phyloP scores from a whole-genome alignment of 2,329 filamentous ascomycete genomes.

The Xylariomycetidae sp. region DNA sequence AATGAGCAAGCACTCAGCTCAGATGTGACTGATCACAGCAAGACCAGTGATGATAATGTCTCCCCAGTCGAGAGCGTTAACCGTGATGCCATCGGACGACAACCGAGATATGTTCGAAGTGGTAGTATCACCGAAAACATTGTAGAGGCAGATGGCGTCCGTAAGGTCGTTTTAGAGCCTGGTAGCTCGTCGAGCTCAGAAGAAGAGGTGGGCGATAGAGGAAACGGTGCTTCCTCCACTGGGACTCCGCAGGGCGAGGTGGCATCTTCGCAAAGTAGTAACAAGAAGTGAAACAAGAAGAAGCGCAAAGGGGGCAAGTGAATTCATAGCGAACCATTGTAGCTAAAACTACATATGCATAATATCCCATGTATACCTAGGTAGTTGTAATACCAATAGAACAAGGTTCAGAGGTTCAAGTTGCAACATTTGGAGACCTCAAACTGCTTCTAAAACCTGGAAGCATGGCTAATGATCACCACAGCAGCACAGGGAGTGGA shows the following conservation, averaged over 20 bases:
- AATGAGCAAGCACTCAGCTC: slow-evolving; percentile 11
- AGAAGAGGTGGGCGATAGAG: slow-evolving; percentile 10
- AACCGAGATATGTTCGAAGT: slow-evolving; percentile 51
- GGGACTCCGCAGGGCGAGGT: slow-evolving; percentile 6
- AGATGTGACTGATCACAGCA: slow-evolving; percentile 11
- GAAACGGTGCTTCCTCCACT: slow-evolving; percentile 9
- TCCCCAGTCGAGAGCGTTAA: slow-evolving; percentile 18
- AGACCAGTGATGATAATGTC: slow-evolving; percentile 9
- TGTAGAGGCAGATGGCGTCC: slow-evolving; percentile 66
- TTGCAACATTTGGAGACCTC: too few relatives aligned
- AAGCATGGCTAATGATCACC: too few relatives aligned
- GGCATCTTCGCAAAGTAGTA: too few relatives aligned
- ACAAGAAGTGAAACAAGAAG: slow-evolving; percentile 20
- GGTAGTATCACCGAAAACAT: slow-evolving; percentile 74
- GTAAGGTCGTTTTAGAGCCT: slow-evolving; percentile 69
- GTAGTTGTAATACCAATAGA: too few relatives aligned
- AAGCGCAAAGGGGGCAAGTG: slow-evolving; percentile 32
- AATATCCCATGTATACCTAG: too few relatives aligned
- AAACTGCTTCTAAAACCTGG: too few relatives aligned
- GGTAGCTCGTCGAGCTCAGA: slow-evolving; percentile 44
- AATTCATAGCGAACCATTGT: too few relatives aligned
- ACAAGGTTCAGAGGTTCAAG: too few relatives aligned
- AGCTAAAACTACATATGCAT: too few relatives aligned
- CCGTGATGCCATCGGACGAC: slow-evolving; percentile 11
- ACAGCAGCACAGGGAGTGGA: too few relatives aligned